phyloP scores from a whole-genome alignment of 768 basidiomycete genomes.

The Mycena crocata region DNA sequence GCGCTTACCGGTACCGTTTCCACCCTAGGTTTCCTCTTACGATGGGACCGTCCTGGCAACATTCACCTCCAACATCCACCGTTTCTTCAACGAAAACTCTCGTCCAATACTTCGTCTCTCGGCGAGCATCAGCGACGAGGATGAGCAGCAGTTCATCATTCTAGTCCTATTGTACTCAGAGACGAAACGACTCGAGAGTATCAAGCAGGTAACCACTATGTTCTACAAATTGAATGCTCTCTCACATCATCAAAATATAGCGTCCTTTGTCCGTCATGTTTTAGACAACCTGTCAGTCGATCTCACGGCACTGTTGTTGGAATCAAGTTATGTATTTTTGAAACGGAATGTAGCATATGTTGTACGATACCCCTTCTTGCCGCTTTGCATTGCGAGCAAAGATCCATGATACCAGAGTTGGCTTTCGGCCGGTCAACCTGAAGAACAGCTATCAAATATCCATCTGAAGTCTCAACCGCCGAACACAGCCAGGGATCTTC shows the following conservation, averaged over 20 bases:
- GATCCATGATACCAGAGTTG: too few relatives aligned
- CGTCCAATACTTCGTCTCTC: conserved; percentile 14
- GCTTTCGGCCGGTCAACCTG: too few relatives aligned
- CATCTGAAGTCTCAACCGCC: too few relatives aligned
- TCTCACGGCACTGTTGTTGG: not conserved
- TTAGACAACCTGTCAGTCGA: not conserved
- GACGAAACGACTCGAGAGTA: conserved; percentile 25
- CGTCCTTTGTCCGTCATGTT: conserved; percentile 3
- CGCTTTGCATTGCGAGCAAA: too few relatives aligned
- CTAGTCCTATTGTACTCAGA: conserved; percentile 29
- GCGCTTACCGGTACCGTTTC: not conserved
- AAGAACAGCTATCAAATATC: too few relatives aligned
- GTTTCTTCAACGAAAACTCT: not conserved
- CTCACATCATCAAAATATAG: not conserved
- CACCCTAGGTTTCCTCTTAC: conserved; percentile 20
- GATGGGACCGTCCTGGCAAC: conserved; percentile 22
- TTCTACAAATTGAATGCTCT: not conserved
- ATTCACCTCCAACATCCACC: conserved; percentile 19
- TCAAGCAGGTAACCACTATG: conserved; percentile 2
- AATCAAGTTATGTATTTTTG: not conserved
- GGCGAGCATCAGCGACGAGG: conserved; percentile 14
- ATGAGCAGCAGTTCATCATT: conserved; percentile 27
- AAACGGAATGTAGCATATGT: not conserved
- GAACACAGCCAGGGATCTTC: too few relatives aligned
- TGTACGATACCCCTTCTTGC: too few relatives aligned